Evolutionary conservation across 441 rosid species (phyloP).

Genomic region (Theobroma grandiflorum): DNA sequence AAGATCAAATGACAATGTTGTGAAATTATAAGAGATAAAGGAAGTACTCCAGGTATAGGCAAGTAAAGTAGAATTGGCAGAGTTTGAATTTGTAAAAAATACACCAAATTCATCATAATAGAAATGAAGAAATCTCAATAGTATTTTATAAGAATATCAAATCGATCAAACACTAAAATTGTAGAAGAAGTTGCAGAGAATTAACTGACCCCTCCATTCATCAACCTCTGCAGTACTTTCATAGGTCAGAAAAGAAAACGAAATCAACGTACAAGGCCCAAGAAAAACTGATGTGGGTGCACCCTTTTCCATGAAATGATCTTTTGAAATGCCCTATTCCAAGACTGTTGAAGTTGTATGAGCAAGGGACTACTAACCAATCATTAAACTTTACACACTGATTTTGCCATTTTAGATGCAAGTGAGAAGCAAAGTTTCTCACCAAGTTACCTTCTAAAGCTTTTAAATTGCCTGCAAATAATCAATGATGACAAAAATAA

Average conservation of each 20-base stretch:
- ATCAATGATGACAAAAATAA: neutral
- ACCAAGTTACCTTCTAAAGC: neutral
- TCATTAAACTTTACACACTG: neutral
- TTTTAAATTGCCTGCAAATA: neutral
- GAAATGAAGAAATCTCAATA: neutral
- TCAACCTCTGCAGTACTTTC: neutral
- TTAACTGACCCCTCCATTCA: neutral
- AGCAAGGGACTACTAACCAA: neutral
- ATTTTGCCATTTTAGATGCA: too few species aligned
- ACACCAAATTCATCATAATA: neutral
- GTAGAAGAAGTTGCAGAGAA: neutral
- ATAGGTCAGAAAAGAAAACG: neutral
- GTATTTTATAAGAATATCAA: neutral
- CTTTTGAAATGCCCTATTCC: neutral
- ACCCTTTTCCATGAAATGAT: neutral
- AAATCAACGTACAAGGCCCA: too few species aligned
- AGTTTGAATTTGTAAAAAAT: neutral
- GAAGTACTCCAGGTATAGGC: too few species aligned
- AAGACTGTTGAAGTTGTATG: neutral
- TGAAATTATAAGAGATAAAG: neutral
- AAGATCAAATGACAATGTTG: neutral
- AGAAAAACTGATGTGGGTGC: neutral
- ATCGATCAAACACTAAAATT: neutral
- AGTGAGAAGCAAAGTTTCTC: neutral
- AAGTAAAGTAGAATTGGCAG: too few species aligned